These are phyloP conservation scores for Exserohilum turcica DNA, from an alignment of 2,329 filamentous ascomycete genomes.

Conservation along the genomic window DNA sequence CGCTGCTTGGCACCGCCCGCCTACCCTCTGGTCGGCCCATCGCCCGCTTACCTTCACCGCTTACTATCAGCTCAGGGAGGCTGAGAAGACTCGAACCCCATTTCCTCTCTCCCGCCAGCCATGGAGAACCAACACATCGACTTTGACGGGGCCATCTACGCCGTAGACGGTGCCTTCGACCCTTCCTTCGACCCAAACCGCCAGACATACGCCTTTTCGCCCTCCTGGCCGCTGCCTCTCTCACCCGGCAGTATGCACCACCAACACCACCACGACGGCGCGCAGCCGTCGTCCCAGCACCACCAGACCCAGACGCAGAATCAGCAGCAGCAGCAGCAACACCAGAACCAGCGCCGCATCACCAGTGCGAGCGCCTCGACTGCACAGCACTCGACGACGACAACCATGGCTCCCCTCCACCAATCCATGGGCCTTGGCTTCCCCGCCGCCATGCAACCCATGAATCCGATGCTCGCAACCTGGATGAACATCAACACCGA, in stretches of 20 bases:
- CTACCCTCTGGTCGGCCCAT: constrained; percentile 21
- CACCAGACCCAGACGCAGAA: no score
- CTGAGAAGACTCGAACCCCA: constrained; percentile 37
- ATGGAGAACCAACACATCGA: constrained; percentile 53
- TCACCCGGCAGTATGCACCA: constrained; percentile 44
- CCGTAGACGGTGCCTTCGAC: constrained; percentile 48
- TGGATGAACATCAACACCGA: constrained; percentile 52
- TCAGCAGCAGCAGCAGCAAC: constrained; percentile 22
- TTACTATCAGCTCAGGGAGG: constrained; percentile 43
- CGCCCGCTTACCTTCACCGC: constrained; percentile 36
- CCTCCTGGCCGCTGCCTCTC: constrained; percentile 48
- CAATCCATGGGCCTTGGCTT: constrained; percentile 42
- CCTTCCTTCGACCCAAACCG: constrained; percentile 45
- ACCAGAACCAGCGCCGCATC: constrained; percentile 35
- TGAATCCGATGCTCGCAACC: constrained; percentile 46
- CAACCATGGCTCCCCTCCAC: constrained; percentile 44
- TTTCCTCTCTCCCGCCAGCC: constrained; percentile 28
- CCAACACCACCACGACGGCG: constrained; percentile 19
- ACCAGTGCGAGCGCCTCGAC: constrained; percentile 36
- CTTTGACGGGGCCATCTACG: constrained; percentile 43
- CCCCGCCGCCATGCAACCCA: constrained; percentile 40
- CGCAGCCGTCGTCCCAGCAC: constrained; percentile 23
- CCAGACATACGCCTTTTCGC: constrained; percentile 37
- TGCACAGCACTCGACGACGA: constrained; percentile 29
- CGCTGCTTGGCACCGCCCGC: constrained; percentile 16